Evolutionary conservation across 345 rosid species (phyloP), one percentile per base, ranked within the genome.

Genomic region (Populus simonii): DNA sequence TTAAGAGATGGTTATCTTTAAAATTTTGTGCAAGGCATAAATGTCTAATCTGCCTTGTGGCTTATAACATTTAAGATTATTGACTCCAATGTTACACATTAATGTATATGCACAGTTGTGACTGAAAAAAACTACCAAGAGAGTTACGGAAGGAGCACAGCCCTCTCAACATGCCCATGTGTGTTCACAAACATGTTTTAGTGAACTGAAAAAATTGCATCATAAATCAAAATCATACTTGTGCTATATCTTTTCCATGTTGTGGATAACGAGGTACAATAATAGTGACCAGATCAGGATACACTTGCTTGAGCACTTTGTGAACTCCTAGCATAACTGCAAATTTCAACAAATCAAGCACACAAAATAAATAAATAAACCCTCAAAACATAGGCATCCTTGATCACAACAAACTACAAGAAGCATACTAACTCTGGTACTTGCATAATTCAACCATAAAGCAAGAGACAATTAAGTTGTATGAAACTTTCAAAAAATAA

Each of bases 191-290:
- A 67, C 29, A 22, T 20, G 31, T 65, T 43, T 29, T 29, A 45
- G 11, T 23, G 41, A 45, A 22, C 16, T 45, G 33, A 51, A 10
- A 23, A 65, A 65, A 18, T 45, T 29, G 38, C 61, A 65, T 29
- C 62, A 57, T 74, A 79, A 61, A 68, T 20, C 29, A 76, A 62
- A 36, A 78, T 41, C 91, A 53, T 94, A 94, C 98, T 81, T 83
- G 87, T 81, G 87, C 91, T 70, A 94, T 88, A 79, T 89, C 86
- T 80, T 75, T 84, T 72, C 93, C 97, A 82, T 88, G 93, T 66
- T 88, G 87, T 53, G 96, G 96, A 84, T 94, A 86, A 18, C 97
- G 92, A 80, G 98, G 97, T 76, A 85, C 97, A 68, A 92, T 81
- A 65, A 94, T 86, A 55, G 89, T 87, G 77, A 92, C 65, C 27